Evolutionary conservation across 176 grass and related monocot species (phyloP), one percentile per base, ranked within the genome.

Genomic region (Rhynchospora tenuis): DNA sequence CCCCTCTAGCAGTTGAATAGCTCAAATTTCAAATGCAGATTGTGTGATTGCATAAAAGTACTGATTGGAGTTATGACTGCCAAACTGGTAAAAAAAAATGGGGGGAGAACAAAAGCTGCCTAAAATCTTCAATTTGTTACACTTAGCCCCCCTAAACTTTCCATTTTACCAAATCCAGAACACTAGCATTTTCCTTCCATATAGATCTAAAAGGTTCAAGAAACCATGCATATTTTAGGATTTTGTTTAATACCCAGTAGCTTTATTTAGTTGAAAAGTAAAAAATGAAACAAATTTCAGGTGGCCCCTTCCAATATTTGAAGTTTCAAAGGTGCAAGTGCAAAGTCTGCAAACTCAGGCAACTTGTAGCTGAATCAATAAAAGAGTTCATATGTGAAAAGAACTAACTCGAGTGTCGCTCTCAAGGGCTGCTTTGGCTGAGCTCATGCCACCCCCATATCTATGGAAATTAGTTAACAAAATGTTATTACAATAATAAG

Each of bases 361-460:
- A 26, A 75, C 17, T 59, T 15, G 5, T 54, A 51, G 38, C 48
- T 44, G 58, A 68, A 83, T 29, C 4, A 54, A 38, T 26, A 85
- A 44, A 42, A 16, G 31, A 33, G 26, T 77, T 56, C 26, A 55
- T 16, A 56, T 33, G 26, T 77, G 52, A 87, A 4, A 83, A 64
- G 51, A 72, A 3, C 57, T 48, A 92, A 97, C 94, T 85, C 72
- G 90, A 45, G 91, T 97, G 87, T 97, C 94, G 52, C 94, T 97
- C 86, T 97, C 94, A 72, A 94, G 85, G 58, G 94, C 91, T 86
- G 94, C 91, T 86, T 97, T 97, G 24, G 94, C 94, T 47, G 94
- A 97, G 79, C 91, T 97, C 94, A 97, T 94, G 55, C 91, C 94
- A 66, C 92, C 94, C 44, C 94, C 94, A 27, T 97, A 92, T 24